These are phyloP conservation scores for Lodderomyces beijingensis DNA, from an alignment of 1,139 yeast species.

Conservation along the genomic window DNA sequence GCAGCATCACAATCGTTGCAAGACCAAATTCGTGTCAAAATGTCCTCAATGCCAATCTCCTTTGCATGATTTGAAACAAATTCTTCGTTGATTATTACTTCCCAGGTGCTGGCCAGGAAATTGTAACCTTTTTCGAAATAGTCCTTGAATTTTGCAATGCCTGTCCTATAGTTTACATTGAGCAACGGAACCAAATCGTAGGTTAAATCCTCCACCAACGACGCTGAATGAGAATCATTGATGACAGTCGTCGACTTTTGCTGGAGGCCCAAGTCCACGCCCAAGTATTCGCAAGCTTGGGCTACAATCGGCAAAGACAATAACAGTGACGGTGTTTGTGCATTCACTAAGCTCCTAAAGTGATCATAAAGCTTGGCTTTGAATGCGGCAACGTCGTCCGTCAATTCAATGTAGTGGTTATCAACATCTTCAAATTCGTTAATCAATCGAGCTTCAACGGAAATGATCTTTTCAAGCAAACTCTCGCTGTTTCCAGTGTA, in stretches of 20 bases:
- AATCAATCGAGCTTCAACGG: slow-evolving; percentile 38
- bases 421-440: slow-evolving; percentile 52
- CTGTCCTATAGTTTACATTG: slow-evolving; percentile 26
- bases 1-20: no score
- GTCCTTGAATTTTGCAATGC: slow-evolving; percentile 24
- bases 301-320: not conserved
- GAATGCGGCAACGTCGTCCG: slow-evolving; percentile 29
- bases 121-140: slow-evolving; percentile 26
- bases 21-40: no score
- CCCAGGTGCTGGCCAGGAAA: slow-evolving; percentile 33
- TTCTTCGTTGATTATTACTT: slow-evolving; percentile 26
- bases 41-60: no score
- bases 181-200: slow-evolving; percentile 28
- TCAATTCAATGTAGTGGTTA: slow-evolving; percentile 40
- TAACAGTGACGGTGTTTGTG: no score
- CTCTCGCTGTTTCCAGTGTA: slow-evolving; percentile 13
- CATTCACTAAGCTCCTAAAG: slow-evolving; percentile 13
- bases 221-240: slow-evolving; percentile 11
- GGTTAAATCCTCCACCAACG: slow-evolving; percentile 12
- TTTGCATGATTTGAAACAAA: slow-evolving; percentile 19
- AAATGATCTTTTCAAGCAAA: slow-evolving; percentile 19
- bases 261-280: slow-evolving; percentile 2
- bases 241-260: not conserved
- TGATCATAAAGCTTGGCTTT: slow-evolving; percentile 18
- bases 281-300: slow-evolving; percentile 5